Conservation (phyloP, 176 grass and related monocot species). For the Cenchrus purpureus region DNA sequence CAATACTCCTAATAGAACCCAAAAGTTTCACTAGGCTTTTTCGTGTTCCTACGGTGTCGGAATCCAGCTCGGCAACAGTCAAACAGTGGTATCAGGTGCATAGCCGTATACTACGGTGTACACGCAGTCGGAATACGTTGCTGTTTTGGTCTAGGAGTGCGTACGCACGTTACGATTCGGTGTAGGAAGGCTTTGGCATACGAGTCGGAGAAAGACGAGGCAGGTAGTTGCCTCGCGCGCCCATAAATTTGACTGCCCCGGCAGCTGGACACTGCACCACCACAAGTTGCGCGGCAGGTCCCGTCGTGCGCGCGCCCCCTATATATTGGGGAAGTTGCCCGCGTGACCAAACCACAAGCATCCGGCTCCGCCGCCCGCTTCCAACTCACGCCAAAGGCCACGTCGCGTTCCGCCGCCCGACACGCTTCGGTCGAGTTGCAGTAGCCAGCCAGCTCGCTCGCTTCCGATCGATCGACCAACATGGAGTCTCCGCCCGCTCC, state of each 20-base stretch:
- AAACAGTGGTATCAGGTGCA: not conserved
- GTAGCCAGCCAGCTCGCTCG: not conserved
- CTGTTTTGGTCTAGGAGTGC: not conserved
- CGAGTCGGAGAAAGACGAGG: not conserved
- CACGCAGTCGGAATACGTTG: not conserved
- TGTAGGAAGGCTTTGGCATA: not conserved
- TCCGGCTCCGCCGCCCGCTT: slow-evolving; percentile 16
- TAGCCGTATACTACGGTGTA: not conserved
- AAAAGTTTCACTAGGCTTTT: not conserved
- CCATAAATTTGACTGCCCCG: slow-evolving; percentile 38
- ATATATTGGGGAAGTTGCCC: slow-evolving; percentile 41
- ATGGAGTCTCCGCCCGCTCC: slow-evolving; percentile 44
- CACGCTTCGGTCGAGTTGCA: not conserved
- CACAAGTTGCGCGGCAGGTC: slow-evolving; percentile 13
- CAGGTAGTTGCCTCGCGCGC: not conserved
- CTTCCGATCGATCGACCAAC: not conserved
- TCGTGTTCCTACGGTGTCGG: not conserved
- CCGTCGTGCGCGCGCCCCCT: not conserved
- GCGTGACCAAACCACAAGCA: slow-evolving; percentile 31
- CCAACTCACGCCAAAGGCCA: slow-evolving; percentile 43
- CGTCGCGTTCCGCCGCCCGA: not conserved
- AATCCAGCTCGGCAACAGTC: not conserved
- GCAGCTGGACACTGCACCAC: not conserved
- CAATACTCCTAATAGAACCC: too few species aligned
- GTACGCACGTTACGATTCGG: not conserved